Percentiles rank a stretch among this genome's conserved stretches.
phyloP scores from a whole-genome alignment of 805 yeast genomes.

The Candida orba region DNA sequence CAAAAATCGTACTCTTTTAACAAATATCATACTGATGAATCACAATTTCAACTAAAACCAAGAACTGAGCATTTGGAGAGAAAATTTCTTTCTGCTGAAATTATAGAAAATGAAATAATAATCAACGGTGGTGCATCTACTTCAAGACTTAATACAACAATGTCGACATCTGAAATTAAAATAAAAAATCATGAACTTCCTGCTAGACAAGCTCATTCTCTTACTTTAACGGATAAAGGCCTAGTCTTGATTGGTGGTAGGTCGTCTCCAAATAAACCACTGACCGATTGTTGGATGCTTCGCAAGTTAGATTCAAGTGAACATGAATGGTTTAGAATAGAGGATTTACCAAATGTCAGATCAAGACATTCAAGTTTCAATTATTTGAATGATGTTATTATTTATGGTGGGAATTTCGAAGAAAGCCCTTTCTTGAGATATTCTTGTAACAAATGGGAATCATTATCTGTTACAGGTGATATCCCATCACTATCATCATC shows the following conservation, averaged over 20 bases:
- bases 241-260: conserved; percentile 60
- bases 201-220: conserved; percentile 54
- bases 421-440: conserved; percentile 20
- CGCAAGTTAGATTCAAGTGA: conserved; percentile 3
- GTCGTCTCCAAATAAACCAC: conserved; percentile 43
- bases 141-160: conserved; percentile 18
- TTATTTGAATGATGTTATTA: conserved; percentile 27
- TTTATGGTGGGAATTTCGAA: conserved; percentile 43
- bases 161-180: conserved; percentile 8
- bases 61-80: conserved; percentile 9
- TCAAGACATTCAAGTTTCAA: conserved; percentile 43
- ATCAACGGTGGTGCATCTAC: conserved; percentile 31
- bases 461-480: conserved; percentile 1
- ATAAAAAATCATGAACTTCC: conserved; percentile 3
- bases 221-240: conserved; percentile 26
- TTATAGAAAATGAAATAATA: conserved; percentile 13
- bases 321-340: conserved; percentile 34
- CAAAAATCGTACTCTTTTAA: neutral
- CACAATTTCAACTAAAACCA: neutral
- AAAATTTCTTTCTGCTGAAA: conserved; percentile 10
- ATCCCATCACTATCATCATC: conserved; percentile 28
- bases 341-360: conserved; percentile 37
- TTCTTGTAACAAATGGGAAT: conserved; percentile 6
- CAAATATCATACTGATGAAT: neutral
- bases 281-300: conserved; percentile 39